Evolutionary conservation across 768 basidiomycete species (phyloP).

Genomic region (Termitomyces sp.): DNA sequence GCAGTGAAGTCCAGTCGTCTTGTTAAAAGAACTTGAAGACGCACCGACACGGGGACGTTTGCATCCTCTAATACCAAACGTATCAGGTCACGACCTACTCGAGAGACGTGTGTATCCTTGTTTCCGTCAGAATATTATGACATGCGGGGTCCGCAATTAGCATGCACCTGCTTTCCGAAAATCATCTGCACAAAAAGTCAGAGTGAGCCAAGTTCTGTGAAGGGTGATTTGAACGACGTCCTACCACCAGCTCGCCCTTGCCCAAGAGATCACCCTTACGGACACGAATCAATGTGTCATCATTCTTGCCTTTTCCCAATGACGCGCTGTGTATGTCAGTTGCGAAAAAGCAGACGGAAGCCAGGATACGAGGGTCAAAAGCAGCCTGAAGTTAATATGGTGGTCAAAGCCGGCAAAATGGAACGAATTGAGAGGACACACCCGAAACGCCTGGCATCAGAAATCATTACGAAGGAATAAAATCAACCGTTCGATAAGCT

Average conservation of each 20-base stretch:
- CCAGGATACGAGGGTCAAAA: conserved; percentile 79
- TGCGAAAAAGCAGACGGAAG: conserved; percentile 92
- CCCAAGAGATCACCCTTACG: conserved; percentile 70
- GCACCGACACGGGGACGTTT: conserved; percentile 65
- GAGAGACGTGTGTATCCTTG: conserved; percentile 88
- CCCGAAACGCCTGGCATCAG: conserved; percentile 37
- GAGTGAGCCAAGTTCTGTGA: background rate
- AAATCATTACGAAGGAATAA: background rate
- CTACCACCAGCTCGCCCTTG: conserved; percentile 82
- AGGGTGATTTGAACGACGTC: conserved; percentile 22
- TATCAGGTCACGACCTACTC: conserved; percentile 82
- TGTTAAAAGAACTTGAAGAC: conserved; percentile 24
- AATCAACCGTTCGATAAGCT: background rate
- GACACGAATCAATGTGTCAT: conserved; percentile 77
- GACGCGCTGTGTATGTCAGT: conserved; percentile 91
- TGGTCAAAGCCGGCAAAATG: background rate
- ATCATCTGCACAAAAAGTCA: conserved; percentile 61
- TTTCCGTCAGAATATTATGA: conserved; percentile 25
- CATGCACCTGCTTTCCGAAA: conserved; percentile 84
- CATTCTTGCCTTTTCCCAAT: conserved; percentile 80
- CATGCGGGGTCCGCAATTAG: background rate
- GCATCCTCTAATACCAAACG: conserved; percentile 82
- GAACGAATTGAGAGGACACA: conserved; percentile 20
- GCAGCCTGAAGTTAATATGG: conserved; percentile 57
- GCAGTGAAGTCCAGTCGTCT: background rate